Percentiles rank a stretch among this genome's conserved stretches.
Conservation (phyloP, 2,329 filamentous ascomycete genomes). For the Epicoccum sorghinum region DNA sequence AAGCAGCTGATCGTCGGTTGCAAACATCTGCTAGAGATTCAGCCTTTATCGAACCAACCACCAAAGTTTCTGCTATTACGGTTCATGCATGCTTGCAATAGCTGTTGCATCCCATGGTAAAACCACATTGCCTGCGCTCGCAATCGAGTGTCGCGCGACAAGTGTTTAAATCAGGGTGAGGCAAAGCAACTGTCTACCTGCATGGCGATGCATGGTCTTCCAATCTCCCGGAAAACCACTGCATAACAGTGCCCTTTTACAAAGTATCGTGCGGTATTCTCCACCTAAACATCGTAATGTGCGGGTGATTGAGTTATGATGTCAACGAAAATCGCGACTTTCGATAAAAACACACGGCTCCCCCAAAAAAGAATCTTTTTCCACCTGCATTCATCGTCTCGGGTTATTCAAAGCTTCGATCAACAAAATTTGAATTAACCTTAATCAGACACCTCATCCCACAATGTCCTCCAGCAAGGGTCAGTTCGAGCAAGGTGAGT, state of each 20-base stretch:
- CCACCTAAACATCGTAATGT: slow-evolving; percentile 19
- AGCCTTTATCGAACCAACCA: too few relatives aligned
- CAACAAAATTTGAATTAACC: not conserved
- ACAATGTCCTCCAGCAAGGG: slow-evolving; percentile 38
- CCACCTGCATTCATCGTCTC: not conserved
- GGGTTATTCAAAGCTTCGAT: not conserved
- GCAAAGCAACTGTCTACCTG: not conserved
- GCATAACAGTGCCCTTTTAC: not conserved
- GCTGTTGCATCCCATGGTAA: too few relatives aligned
- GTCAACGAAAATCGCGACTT: slow-evolving; percentile 29
- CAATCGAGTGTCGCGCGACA: too few relatives aligned
- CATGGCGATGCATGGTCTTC: not conserved
- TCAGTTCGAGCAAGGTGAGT: slow-evolving; percentile 46
- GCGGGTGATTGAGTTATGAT: slow-evolving; percentile 26
- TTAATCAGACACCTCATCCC: slow-evolving; percentile 54
- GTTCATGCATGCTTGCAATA: too few relatives aligned
- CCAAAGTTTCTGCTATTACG: too few relatives aligned
- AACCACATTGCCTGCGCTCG: too few relatives aligned
- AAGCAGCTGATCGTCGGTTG: too few relatives aligned
- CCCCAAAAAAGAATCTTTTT: not conserved
- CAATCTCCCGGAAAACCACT: not conserved
- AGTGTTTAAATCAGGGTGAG: too few relatives aligned
- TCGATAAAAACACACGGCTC: slow-evolving; percentile 20
- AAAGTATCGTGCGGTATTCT: slow-evolving; percentile 16
- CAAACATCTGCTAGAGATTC: too few relatives aligned